phyloP scores from a whole-genome alignment of 2,329 filamentous ascomycete species.

The Xylaria sp. region DNA sequence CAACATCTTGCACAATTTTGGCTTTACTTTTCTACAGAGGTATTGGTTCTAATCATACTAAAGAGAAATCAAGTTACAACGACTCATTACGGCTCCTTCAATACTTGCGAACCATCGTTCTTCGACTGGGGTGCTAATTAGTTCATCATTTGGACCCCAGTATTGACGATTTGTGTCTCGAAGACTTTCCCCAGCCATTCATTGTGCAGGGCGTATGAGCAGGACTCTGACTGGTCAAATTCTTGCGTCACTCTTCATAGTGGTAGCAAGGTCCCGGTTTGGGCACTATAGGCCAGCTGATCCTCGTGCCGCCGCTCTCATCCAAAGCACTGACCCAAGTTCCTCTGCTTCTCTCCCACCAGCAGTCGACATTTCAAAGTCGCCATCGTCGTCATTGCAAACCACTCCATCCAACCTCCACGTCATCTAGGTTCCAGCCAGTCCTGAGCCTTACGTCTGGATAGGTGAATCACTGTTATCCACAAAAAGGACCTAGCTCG shows the following conservation, averaged over 20 bases:
- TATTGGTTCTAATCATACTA: slow-evolving; percentile 2
- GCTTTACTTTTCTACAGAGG: background rate
- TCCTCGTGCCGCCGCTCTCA: slow-evolving; percentile 38
- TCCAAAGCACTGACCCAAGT: slow-evolving; percentile 35
- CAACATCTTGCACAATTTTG: background rate
- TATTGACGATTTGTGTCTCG: slow-evolving; percentile 42
- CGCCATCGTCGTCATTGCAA: slow-evolving; percentile 24
- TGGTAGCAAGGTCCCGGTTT: slow-evolving; percentile 36
- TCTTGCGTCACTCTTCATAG: slow-evolving; percentile 44
- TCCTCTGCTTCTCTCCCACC: slow-evolving; percentile 31
- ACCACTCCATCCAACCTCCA: slow-evolving; percentile 8
- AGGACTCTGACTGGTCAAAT: slow-evolving; percentile 48
- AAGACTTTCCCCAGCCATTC: slow-evolving; percentile 46
- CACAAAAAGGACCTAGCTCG: slow-evolving; percentile 2
- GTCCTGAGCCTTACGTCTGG: background rate
- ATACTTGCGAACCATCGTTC: slow-evolving; percentile 29
- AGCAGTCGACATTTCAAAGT: slow-evolving; percentile 30
- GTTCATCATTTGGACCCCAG: slow-evolving; percentile 40
- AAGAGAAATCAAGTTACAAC: slow-evolving; percentile 1
- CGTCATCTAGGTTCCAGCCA: background rate
- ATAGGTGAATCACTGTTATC: slow-evolving; percentile 2
- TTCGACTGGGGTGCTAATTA: slow-evolving; percentile 40
- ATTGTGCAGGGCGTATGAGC: slow-evolving; percentile 43
- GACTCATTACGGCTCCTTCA: slow-evolving; percentile 16
- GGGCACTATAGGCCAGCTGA: slow-evolving; percentile 41